phyloP scores from a whole-genome alignment of 106 monocot species.

The Gastrodia elata region DNA sequence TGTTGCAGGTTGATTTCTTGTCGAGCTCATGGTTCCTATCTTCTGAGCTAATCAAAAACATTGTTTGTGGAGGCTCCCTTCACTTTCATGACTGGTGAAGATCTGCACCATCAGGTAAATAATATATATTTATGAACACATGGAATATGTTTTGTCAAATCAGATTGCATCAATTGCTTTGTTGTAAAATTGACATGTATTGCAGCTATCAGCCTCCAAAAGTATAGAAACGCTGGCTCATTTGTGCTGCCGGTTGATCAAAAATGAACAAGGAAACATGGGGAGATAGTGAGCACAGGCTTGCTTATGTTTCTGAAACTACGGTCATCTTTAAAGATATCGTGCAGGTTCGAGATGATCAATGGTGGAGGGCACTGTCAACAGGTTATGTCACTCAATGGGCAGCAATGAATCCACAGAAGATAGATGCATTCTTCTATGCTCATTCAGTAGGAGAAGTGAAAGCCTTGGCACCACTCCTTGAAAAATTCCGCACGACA shows the following conservation, averaged over 20 bases:
- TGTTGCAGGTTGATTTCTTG: conserved; percentile 89
- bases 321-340: conserved; percentile 95
- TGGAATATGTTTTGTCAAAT: background rate
- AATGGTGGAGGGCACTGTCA: conserved; percentile 92
- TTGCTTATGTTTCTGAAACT: conserved; percentile 94
- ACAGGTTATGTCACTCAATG: conserved; percentile 87
- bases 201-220: conserved; percentile 96
- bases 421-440: conserved; percentile 90
- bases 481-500: conserved; percentile 69
- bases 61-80: conserved; percentile 82
- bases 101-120: conserved; percentile 87
- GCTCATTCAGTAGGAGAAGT: conserved; percentile 74
- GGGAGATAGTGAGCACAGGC: conserved; percentile 98
- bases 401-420: conserved; percentile 96
- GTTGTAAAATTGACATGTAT: background rate
- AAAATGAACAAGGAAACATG: conserved; percentile 85
- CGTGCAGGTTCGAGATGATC: conserved; percentile 85
- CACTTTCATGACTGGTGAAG: conserved; percentile 96
- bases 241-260: conserved; percentile 87
- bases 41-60: conserved; percentile 88
- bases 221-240: conserved; percentile 89
- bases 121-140: too few relatives aligned
- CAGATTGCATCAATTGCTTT: background rate
- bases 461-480: conserved; percentile 59
- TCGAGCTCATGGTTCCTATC: conserved; percentile 98